Conservation (phyloP, 352 stramenopile genomes). For the Phytopythium vexans region DNA sequence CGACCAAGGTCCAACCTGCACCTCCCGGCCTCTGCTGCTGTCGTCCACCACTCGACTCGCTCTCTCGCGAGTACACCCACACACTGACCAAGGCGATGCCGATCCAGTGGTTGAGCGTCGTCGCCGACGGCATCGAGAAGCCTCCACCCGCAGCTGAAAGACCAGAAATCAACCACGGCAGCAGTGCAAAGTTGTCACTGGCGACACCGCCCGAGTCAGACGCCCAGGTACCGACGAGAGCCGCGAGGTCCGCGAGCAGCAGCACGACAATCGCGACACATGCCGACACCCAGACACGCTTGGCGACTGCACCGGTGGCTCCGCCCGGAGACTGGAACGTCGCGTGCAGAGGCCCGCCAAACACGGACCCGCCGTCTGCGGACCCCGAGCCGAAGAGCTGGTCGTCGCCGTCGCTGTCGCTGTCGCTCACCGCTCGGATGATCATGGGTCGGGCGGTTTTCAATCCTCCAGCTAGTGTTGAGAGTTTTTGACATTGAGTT, state of each 20-base stretch:
- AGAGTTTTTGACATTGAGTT: no score
- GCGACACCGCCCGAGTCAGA: slow-evolving; percentile 2
- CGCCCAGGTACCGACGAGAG: slow-evolving; percentile 26
- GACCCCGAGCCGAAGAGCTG: slow-evolving; percentile 6
- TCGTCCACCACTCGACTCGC: not conserved
- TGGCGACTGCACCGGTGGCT: slow-evolving; percentile 9
- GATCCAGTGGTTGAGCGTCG: slow-evolving; percentile 45
- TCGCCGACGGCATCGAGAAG: slow-evolving; percentile 15
- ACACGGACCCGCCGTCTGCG: slow-evolving; percentile 11
- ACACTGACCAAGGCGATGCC: slow-evolving; percentile 34
- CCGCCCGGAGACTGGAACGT: slow-evolving; percentile 1
- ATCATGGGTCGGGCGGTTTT: slow-evolving; percentile 71
- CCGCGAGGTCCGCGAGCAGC: slow-evolving; percentile 58
- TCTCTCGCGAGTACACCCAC: slow-evolving; percentile 61
- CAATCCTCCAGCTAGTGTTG: no score
- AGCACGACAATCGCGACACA: slow-evolving; percentile 41
- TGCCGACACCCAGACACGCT: slow-evolving; percentile 42
- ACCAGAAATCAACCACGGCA: slow-evolving; percentile 15
- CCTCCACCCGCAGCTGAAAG: not conserved
- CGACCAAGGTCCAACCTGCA: not conserved
- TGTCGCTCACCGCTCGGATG: slow-evolving; percentile 62
- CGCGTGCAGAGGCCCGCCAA: slow-evolving; percentile 7
- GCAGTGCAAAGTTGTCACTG: slow-evolving; percentile 35
- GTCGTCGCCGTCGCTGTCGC: slow-evolving; percentile 38
- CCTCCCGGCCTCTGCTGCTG: not conserved